Evolutionary conservation across 768 basidiomycete genomes (phyloP).

Genomic region (Leucocoprinus leucothites): DNA sequence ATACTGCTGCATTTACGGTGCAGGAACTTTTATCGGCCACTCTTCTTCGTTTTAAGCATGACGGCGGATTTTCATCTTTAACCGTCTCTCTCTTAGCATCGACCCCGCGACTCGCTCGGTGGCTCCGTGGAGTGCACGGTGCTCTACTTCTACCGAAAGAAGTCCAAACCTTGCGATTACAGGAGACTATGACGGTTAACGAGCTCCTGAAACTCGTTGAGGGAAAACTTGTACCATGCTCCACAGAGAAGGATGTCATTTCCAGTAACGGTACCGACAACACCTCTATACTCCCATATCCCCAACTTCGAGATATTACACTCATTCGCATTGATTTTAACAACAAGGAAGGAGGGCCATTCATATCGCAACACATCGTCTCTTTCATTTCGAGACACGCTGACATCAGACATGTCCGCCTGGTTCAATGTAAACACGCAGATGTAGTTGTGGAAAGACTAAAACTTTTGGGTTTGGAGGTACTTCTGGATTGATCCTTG

Average conservation of each 20-base stretch:
- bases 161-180: not conserved
- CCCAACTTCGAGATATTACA: not conserved
- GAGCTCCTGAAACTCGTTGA: not conserved
- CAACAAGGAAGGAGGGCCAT: not conserved
- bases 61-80: slow-evolving; percentile 3
- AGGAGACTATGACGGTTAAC: not conserved
- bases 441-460: not conserved
- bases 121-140: not conserved
- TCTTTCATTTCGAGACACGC: not conserved
- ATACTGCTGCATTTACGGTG: not conserved
- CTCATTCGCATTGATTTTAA: not conserved
- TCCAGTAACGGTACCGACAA: not conserved
- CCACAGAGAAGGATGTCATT: not conserved
- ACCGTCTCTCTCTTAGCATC: not conserved
- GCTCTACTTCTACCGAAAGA: not conserved
- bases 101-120: not conserved
- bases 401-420: not conserved
- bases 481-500: not conserved
- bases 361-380: not conserved
- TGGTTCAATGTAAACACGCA: not conserved
- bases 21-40: not conserved
- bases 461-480: not conserved
- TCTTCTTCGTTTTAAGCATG: not conserved
- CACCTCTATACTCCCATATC: not conserved
- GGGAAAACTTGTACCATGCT: not conserved